A percentile compares a stretch with the other conserved stretches of the same genome.
phyloP scores from a whole-genome alignment of 2,329 filamentous ascomycete species.

The Pseudopyricularia cyperi region DNA sequence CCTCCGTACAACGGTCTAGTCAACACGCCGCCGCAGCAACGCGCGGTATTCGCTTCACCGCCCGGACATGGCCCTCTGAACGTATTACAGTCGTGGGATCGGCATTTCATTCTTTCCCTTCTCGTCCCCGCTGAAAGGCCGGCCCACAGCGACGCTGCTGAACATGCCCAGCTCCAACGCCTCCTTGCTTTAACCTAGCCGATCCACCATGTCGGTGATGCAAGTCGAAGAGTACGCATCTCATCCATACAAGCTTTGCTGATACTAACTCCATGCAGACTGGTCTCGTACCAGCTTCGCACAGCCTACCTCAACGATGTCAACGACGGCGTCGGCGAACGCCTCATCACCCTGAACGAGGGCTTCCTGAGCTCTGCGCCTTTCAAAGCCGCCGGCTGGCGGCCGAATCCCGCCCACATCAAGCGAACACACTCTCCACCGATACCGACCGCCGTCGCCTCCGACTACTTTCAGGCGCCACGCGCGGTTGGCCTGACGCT shows the following conservation, averaged over 20 bases:
- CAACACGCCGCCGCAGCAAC: not conserved
- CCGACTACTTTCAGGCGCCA: conserved; percentile 70
- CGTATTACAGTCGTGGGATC: not conserved
- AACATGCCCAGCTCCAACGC: not conserved
- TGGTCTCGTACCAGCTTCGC: conserved; percentile 72
- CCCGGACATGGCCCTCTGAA: not conserved
- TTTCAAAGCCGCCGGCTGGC: conserved; percentile 76
- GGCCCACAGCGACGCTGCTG: not conserved
- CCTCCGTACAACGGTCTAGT: not conserved
- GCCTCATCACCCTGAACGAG: conserved; percentile 70
- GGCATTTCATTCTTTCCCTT: not conserved
- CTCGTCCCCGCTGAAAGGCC: not conserved
- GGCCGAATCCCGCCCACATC: conserved; percentile 57
- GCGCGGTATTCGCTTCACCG: not conserved
- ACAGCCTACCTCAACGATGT: conserved; percentile 69
- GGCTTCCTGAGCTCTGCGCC: conserved; percentile 66
- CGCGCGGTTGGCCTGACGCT: conserved; percentile 50
- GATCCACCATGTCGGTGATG: conserved; percentile 25
- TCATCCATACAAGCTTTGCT: not conserved
- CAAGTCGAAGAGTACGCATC: conserved; percentile 27
- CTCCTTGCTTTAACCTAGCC: not conserved
- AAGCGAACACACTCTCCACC: conserved; percentile 78
- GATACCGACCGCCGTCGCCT: conserved; percentile 69
- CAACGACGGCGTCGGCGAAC: conserved; percentile 73
- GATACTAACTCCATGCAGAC: conserved; percentile 28